Percentiles rank a stretch among this genome's conserved stretches.
These are phyloP conservation scores for Tubosaeta brunneosetosa DNA, from an alignment of 768 basidiomycete species.

Conservation along the genomic window DNA sequence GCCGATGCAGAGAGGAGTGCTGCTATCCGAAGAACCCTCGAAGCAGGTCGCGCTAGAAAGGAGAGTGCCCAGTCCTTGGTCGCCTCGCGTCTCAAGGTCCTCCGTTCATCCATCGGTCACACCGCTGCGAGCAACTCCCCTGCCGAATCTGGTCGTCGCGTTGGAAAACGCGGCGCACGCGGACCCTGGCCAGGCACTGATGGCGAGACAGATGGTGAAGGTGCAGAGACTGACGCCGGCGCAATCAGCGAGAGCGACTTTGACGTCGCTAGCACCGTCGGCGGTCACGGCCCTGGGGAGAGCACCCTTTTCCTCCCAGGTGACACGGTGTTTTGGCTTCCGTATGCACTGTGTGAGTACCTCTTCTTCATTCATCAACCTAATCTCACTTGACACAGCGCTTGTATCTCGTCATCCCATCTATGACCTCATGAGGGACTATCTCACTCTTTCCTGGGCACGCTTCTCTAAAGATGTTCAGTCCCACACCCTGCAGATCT, in stretches of 20 bases:
- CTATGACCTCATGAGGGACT: slow-evolving; percentile 93
- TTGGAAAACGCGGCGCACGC: slow-evolving; percentile 55
- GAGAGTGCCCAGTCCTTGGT: slow-evolving; percentile 74
- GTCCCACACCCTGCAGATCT: slow-evolving; percentile 86
- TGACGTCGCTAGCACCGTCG: slow-evolving; percentile 71
- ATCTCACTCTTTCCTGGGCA: slow-evolving; percentile 92
- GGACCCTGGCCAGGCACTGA: slow-evolving; percentile 69
- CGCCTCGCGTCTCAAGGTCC: slow-evolving; percentile 59
- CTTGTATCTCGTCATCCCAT: slow-evolving; percentile 90
- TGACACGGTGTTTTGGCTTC: slow-evolving; percentile 92
- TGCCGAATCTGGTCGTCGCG: slow-evolving; percentile 53
- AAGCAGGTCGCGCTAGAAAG: slow-evolving; percentile 72
- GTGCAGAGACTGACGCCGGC: slow-evolving; percentile 61
- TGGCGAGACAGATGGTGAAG: slow-evolving; percentile 73
- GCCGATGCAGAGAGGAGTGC: slow-evolving; percentile 83
- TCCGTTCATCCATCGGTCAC: slow-evolving; percentile 50
- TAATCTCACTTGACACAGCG: slow-evolving; percentile 39
- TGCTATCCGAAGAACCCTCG: slow-evolving; percentile 79
- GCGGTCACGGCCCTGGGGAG: slow-evolving; percentile 77
- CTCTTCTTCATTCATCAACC: slow-evolving; percentile 1
- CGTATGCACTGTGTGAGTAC: slow-evolving; percentile 80
- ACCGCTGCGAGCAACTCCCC: slow-evolving; percentile 40
- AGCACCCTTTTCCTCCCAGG: slow-evolving; percentile 86
- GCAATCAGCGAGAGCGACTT: slow-evolving; percentile 85
- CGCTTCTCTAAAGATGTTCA: slow-evolving; percentile 92